Evolutionary conservation across 176 grass and related monocot species (phyloP).

Genomic region (Oryza meyeriana): DNA sequence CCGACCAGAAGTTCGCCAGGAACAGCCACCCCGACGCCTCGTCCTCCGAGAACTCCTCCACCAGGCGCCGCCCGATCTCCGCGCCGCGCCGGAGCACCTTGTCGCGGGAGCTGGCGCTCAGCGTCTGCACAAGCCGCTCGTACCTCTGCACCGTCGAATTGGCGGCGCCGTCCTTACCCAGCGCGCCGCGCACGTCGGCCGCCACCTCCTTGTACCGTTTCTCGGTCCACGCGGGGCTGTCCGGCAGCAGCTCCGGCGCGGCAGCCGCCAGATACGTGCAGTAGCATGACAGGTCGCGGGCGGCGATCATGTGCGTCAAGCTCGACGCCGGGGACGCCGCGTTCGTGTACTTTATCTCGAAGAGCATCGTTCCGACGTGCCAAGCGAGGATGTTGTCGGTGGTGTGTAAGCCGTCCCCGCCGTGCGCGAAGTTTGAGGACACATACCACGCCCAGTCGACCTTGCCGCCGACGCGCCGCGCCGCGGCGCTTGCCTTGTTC

Average conservation of each 20-base stretch:
- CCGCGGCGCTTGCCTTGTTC: not conserved
- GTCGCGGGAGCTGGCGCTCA: not conserved
- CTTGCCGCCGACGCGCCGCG: not conserved
- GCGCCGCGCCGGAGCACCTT: constrained; percentile 6
- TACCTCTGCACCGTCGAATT: not conserved
- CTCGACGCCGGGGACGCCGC: not conserved
- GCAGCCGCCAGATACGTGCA: constrained; percentile 33
- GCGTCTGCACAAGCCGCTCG: not conserved
- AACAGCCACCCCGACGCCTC: constrained; percentile 15
- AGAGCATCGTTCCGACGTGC: constrained; percentile 23
- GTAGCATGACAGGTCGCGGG: constrained; percentile 29
- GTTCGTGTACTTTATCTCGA: constrained; percentile 26
- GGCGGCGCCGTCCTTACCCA: not conserved
- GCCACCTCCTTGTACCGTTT: constrained; percentile 24
- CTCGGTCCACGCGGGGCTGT: not conserved
- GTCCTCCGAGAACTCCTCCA: not conserved
- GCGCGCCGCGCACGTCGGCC: not conserved
- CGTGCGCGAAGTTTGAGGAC: not conserved
- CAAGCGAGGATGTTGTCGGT: too few relatives aligned
- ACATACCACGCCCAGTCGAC: not conserved
- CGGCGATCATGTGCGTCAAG: constrained; percentile 28
- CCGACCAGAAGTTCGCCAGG: constrained; percentile 31
- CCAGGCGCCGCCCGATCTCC: constrained; percentile 1
- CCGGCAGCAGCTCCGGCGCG: constrained; percentile 25
- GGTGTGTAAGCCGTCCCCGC: not conserved